Evolutionary conservation across 805 yeast genomes (phyloP).

Genomic region (Starmerella scarabaei): DNA sequence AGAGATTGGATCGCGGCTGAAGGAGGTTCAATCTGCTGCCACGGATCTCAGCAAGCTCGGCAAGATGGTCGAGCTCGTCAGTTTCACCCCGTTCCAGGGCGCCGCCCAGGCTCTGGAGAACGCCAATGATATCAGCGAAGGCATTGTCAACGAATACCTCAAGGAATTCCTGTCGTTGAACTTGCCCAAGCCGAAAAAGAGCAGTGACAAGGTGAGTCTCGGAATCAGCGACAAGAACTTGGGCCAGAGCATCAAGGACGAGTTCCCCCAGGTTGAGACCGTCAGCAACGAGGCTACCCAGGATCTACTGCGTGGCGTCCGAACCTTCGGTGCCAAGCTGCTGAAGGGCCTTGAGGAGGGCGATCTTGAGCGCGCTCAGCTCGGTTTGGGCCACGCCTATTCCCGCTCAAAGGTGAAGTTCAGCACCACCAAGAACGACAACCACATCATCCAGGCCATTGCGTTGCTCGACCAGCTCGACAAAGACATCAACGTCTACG

Average conservation of each 20-base stretch:
- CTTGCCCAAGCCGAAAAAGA: conserved; percentile 65
- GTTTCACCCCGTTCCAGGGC: conserved; percentile 97
- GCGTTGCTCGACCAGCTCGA: conserved; percentile 94
- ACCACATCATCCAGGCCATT: conserved; percentile 97
- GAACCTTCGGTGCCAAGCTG: conserved; percentile 78
- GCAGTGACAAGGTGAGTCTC: conserved; percentile 43
- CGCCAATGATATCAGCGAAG: conserved; percentile 96
- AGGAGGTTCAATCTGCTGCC: conserved; percentile 86
- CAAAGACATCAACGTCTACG: conserved; percentile 93
- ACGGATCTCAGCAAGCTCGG: conserved; percentile 77
- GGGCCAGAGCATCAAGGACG: conserved; percentile 93
- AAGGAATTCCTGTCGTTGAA: conserved; percentile 81
- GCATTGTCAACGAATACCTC: conserved; percentile 84
- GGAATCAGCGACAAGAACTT: conserved; percentile 91
- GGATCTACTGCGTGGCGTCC: conserved; percentile 88
- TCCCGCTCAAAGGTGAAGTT: conserved; percentile 98
- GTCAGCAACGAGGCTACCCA: conserved; percentile 83
- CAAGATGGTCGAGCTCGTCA: conserved; percentile 81
- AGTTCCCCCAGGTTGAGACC: conserved; percentile 79
- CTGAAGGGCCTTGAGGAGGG: conserved; percentile 87
- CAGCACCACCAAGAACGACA: conserved; percentile 95
- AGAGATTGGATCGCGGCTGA: conserved; percentile 77
- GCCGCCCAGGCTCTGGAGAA: conserved; percentile 99
- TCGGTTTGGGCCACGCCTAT: conserved; percentile 98
- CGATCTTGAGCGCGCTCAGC: conserved; percentile 94